These are phyloP conservation scores for Dryas integrifolia DNA, from an alignment of 331 rosid genomes.

Conservation along the genomic window DNA sequence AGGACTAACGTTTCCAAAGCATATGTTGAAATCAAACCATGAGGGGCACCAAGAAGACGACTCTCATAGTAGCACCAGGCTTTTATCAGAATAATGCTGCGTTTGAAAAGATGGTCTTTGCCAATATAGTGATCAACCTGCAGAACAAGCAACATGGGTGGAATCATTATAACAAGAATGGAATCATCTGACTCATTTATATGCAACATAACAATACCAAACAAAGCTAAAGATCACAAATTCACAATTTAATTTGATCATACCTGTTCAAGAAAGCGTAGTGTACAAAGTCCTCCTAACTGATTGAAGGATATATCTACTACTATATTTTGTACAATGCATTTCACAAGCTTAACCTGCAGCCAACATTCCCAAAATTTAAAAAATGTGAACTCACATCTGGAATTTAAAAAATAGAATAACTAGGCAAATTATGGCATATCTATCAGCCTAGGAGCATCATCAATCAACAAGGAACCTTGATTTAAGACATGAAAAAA, in stretches of 20 bases:
- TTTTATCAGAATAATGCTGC: slow-evolving; percentile 72
- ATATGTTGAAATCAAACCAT: slow-evolving; percentile 85
- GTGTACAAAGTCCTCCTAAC: slow-evolving; percentile 83
- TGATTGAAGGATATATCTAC: slow-evolving; percentile 94
- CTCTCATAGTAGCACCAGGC: slow-evolving; percentile 96
- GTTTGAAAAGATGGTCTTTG: slow-evolving; percentile 76
- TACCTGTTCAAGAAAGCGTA: slow-evolving; percentile 93
- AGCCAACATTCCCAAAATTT: slow-evolving; percentile 21
- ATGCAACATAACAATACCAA: background rate
- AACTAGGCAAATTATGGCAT: background rate
- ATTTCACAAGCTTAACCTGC: slow-evolving; percentile 96
- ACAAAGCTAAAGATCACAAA: background rate
- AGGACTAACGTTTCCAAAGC: slow-evolving; percentile 85
- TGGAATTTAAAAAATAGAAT: background rate
- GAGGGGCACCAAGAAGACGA: slow-evolving; percentile 86
- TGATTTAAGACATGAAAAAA: no score
- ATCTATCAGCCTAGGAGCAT: background rate
- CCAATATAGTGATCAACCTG: slow-evolving; percentile 68
- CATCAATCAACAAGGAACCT: background rate
- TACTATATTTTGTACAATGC: slow-evolving; percentile 72
- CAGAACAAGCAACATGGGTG: background rate
- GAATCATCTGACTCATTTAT: background rate
- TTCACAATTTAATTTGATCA: slow-evolving; percentile 1
- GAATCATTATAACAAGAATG: background rate
- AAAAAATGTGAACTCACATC: background rate